Conservation (phyloP, 2,329 filamentous ascomycete species). For the Sphaerulina musiva region DNA sequence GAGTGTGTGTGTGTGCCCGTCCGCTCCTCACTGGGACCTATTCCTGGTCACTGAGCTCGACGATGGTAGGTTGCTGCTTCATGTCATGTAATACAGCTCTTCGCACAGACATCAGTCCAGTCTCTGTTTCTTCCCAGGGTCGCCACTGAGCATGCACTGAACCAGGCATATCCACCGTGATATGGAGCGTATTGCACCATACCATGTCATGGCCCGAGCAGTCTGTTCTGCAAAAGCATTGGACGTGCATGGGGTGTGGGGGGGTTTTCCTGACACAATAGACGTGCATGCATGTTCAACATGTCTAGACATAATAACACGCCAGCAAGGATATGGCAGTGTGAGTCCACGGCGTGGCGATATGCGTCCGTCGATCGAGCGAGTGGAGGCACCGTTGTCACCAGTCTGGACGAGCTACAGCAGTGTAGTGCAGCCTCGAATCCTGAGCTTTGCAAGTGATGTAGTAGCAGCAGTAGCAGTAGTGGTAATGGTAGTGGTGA, state of each 20-base stretch:
- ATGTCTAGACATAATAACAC: not conserved
- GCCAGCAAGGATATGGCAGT: not conserved
- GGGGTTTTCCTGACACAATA: not conserved
- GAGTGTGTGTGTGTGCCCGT: too few species aligned
- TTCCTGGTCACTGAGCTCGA: not conserved
- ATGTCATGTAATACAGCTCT: slow-evolving; percentile 11
- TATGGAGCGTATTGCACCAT: not conserved
- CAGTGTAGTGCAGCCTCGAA: slow-evolving; percentile 11
- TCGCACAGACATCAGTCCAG: slow-evolving; percentile 9
- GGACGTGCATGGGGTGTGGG: not conserved
- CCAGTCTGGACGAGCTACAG: slow-evolving; percentile 14
- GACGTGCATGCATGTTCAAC: not conserved
- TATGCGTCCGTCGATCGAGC: not conserved
- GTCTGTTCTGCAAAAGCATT: not conserved
- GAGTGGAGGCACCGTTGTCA: slow-evolving; percentile 1
- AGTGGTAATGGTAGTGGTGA: too few species aligned
- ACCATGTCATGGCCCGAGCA: not conserved
- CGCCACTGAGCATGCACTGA: not conserved
- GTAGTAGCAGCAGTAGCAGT: not conserved
- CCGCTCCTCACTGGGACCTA: not conserved
- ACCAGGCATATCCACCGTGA: not conserved
- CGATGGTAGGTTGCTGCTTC: slow-evolving; percentile 2
- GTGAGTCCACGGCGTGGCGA: not conserved
- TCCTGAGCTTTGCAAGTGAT: not conserved
- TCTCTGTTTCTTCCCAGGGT: not conserved